phyloP scores from a whole-genome alignment of 1,284 basidiomycete species.

The Ustilago cynodontis region DNA sequence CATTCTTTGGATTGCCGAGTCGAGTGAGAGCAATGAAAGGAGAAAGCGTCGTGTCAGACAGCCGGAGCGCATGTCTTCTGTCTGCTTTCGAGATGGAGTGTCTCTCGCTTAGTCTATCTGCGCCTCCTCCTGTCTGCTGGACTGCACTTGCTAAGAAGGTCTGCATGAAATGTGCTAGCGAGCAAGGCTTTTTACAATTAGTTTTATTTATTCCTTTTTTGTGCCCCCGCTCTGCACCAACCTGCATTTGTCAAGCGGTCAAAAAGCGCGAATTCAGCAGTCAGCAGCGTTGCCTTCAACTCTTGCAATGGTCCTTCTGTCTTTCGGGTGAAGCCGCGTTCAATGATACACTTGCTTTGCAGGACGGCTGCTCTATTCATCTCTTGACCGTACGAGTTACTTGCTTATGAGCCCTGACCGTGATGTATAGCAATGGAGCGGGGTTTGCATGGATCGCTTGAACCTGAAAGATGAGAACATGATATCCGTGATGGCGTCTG shows the following conservation, averaged over 20 bases:
- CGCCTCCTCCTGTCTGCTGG: not conserved
- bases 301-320: not conserved
- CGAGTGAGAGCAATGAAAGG: not conserved
- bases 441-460: not conserved
- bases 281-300: not conserved
- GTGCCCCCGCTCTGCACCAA: not conserved
- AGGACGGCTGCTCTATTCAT: not conserved
- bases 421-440: not conserved
- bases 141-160: not conserved
- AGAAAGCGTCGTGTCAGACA: not conserved
- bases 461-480: not conserved
- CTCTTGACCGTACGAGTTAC: no score
- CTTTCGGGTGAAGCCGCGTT: not conserved
- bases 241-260: not conserved
- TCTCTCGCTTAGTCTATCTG: not conserved
- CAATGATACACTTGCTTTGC: no score
- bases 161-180: not conserved
- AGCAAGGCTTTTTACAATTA: not conserved
- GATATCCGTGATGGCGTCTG: not conserved
- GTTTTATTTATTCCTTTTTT: not conserved
- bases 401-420: no score
- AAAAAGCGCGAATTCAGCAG: not conserved
- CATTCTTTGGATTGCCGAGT: slow-evolving; percentile 8
- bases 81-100: not conserved
- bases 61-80: not conserved